Percentiles rank a stretch among this genome's conserved stretches.
These are phyloP conservation scores for Apiospora aurea DNA, from an alignment of 2,329 filamentous ascomycete genomes.

Conservation along the genomic window DNA sequence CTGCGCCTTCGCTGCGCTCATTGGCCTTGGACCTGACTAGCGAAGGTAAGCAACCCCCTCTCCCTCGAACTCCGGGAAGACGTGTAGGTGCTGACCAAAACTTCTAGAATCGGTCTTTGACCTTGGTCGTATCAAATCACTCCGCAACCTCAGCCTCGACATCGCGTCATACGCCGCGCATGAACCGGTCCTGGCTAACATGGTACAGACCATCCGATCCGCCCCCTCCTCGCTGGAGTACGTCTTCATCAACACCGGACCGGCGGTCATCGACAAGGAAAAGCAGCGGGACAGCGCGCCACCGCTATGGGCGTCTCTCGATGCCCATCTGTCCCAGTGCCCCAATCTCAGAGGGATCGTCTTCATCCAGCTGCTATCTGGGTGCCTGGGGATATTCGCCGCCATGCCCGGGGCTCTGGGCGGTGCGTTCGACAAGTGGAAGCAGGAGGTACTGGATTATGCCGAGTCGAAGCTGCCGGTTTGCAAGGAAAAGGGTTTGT, in stretches of 20 bases:
- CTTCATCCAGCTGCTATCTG: not conserved
- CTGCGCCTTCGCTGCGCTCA: not conserved
- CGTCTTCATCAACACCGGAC: not conserved
- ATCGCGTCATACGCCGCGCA: not conserved
- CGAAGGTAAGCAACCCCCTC: not conserved
- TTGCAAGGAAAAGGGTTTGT: not conserved
- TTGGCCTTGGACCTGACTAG: not conserved
- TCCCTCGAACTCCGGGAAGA: not conserved
- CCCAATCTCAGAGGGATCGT: not conserved
- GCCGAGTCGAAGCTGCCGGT: not conserved
- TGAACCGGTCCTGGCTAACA: not conserved
- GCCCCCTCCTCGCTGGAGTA: not conserved
- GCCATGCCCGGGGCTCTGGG: not conserved
- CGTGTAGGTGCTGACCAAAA: not conserved
- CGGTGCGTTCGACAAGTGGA: not conserved
- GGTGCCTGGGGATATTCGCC: not conserved
- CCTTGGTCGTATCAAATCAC: not conserved
- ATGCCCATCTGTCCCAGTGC: not conserved
- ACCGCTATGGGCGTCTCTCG: not conserved
- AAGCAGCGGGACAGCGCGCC: not conserved
- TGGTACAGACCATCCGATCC: not conserved
- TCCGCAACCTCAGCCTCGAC: not conserved
- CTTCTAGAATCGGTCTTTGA: not conserved
- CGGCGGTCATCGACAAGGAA: not conserved
- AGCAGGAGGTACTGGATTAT: not conserved